Evolutionary conservation across 331 rosid genomes (phyloP).

Genomic region (Pyrus hybrid): DNA sequence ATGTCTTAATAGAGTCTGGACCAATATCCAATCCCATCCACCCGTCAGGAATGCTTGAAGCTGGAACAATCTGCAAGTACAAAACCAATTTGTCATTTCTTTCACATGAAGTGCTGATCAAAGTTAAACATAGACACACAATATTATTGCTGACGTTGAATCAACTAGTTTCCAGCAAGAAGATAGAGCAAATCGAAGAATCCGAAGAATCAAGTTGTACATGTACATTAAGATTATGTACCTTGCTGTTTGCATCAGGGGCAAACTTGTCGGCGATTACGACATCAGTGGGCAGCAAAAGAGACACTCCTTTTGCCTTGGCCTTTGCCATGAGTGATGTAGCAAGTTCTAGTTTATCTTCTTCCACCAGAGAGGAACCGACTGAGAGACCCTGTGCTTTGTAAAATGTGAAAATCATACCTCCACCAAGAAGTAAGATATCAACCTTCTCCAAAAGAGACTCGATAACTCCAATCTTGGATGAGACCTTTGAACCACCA

Average conservation of each 20-base stretch:
- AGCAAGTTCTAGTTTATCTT: conserved; percentile 87
- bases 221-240: conserved; percentile 21
- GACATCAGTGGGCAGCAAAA: conserved; percentile 90
- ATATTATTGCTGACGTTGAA: neutral
- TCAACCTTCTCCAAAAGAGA: conserved; percentile 88
- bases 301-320: conserved; percentile 88
- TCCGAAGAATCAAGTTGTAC: neutral
- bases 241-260: conserved; percentile 99
- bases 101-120: neutral
- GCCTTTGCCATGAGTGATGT: conserved; percentile 77
- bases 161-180: too few relatives aligned
- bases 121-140: neutral
- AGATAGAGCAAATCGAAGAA: too few relatives aligned
- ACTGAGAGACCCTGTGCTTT: conserved; percentile 97
- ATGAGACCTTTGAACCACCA: conserved; percentile 99
- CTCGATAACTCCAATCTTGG: conserved; percentile 96
- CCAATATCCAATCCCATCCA: conserved; percentile 99
- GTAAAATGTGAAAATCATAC: conserved; percentile 99
- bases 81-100: conserved; percentile 14
- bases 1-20: conserved; percentile 85
- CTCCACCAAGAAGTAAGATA: conserved; percentile 93
- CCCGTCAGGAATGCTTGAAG: conserved; percentile 95
- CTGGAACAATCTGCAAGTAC: conserved; percentile 65
- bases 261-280: conserved; percentile 95
- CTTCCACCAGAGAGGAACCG: conserved; percentile 97